These are phyloP conservation scores for Hibiscus tridactylites DNA, from an alignment of 345 rosid genomes.

Conservation along the genomic window DNA sequence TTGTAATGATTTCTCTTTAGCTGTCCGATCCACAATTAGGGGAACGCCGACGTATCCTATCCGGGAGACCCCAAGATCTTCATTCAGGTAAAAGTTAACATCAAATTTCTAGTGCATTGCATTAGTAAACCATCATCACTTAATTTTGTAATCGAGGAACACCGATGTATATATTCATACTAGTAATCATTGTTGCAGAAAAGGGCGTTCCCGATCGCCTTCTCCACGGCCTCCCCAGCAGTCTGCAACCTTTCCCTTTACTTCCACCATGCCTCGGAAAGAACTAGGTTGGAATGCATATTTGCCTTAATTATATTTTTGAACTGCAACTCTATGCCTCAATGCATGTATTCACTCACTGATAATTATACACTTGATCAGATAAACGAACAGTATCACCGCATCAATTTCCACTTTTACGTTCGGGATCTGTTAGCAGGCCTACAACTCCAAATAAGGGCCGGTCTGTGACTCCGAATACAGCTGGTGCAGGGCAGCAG, in stretches of 20 bases:
- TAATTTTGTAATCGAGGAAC: too few relatives aligned
- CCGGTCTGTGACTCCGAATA: slow-evolving; percentile 53
- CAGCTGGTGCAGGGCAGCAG: slow-evolving; percentile 37
- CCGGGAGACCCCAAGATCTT: slow-evolving; percentile 47
- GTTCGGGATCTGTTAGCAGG: slow-evolving; percentile 70
- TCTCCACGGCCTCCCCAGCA: slow-evolving; percentile 51
- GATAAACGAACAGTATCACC: slow-evolving; percentile 77
- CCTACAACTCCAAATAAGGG: slow-evolving; percentile 57
- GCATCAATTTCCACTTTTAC: slow-evolving; percentile 73
- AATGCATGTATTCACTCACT: neutral
- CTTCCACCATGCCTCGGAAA: slow-evolving; percentile 51
- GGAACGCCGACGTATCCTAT: slow-evolving; percentile 46
- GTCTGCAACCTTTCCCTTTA: slow-evolving; percentile 68
- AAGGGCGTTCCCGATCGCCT: slow-evolving; percentile 57
- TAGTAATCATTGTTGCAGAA: slow-evolving; percentile 30
- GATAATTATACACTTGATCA: slow-evolving; percentile 17
- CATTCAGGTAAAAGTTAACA: slow-evolving; percentile 36
- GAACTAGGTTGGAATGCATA: slow-evolving; percentile 39
- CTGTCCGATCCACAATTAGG: slow-evolving; percentile 65
- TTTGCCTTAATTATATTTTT: neutral
- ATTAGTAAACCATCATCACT: neutral
- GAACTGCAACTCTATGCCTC: neutral
- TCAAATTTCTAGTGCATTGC: neutral
- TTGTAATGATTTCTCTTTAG: slow-evolving; percentile 31
- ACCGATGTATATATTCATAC: neutral